A percentile compares a stretch with the other conserved stretches of the same genome.
Conservation (phyloP, 2,329 filamentous ascomycete genomes). For the Blastomyces emzantsi region DNA sequence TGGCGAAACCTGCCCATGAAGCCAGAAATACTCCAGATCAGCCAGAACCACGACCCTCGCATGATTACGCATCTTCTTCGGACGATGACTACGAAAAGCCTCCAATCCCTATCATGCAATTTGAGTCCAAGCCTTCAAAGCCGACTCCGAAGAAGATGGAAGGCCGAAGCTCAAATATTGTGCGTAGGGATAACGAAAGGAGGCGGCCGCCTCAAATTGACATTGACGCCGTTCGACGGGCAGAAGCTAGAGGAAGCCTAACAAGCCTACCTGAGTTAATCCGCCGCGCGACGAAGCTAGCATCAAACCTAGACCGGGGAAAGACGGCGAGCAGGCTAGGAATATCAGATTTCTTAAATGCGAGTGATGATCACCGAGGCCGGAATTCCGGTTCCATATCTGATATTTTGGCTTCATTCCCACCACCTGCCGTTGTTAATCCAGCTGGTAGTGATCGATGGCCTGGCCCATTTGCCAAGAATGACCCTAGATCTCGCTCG, state of each 20-base stretch:
- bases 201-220: conserved; percentile 62
- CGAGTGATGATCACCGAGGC: conserved; percentile 23
- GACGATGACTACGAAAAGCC: conserved; percentile 29
- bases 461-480: conserved; percentile 32
- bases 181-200: conserved; percentile 30
- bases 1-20: background rate
- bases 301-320: conserved; percentile 79
- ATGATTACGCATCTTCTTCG: conserved; percentile 16
- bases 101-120: conserved; percentile 21
- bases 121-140: conserved; percentile 8
- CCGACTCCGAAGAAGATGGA: conserved; percentile 15
- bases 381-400: conserved; percentile 48
- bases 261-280: conserved; percentile 92
- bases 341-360: conserved; percentile 40
- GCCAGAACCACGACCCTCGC: background rate
- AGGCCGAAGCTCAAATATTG: conserved; percentile 18
- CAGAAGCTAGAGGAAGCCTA: conserved; percentile 76
- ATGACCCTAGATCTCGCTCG: conserved; percentile 24
- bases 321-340: conserved; percentile 53
- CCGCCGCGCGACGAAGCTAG: conserved; percentile 72
- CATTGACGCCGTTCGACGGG: conserved; percentile 69
- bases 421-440: conserved; percentile 47
- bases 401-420: conserved; percentile 58
- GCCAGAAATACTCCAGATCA: background rate
- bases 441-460: conserved; percentile 32